Base-by-base conservation (phyloP, 306 rosid species). In the Pterocarpus santalinus region DNA sequence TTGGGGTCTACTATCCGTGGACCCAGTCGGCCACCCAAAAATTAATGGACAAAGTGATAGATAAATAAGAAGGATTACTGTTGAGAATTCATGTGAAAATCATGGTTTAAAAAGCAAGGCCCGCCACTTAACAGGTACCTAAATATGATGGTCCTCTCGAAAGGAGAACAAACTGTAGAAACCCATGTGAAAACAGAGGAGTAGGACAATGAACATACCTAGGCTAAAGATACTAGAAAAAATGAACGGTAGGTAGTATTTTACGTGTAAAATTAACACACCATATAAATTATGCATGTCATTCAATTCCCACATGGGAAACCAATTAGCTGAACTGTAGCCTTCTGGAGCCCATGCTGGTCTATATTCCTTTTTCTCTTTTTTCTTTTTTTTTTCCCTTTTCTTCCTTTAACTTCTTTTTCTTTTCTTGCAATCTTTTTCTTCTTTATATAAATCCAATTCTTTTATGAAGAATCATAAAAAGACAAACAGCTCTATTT, bases 271-370 rank as follows among this genome's bases (percentile, higher is more conserved):
- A 62, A 49, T 22, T 22, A 22, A 22, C 28, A 1, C 28, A 22
- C 28, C 28, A 22, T 22, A 22, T 22, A 22, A 38, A 38, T 38
- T 47, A 47, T 9, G 67, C 83, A 60, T 65, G 77, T 13, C 82
- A 75, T 78, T 84, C 81, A 87, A 82, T 76, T 85, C 82, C 71
- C 91, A 90, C 97, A 81, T 88, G 92, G 89, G 73, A 79, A 89
- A 87, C 86, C 85, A 87, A 80, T 65, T 81, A 71, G 91, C 82
- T 88, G 75, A 87, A 87, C 89, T 87, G 94, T 87, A 72, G 62
- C 74, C 80, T 67, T 72, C 81, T 78, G 89, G 87, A 70, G 78
- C 87, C 91, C 86, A 82, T 66, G 73, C 43, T 85, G 41, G 81
- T 84, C 79, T 70, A 81, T 86, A 53, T 75, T 83, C 78, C 78